A percentile compares a stretch with the other conserved stretches of the same genome.
These are phyloP conservation scores for Agrostemma githago DNA, from an alignment of 148 eudicot species.

Conservation along the genomic window DNA sequence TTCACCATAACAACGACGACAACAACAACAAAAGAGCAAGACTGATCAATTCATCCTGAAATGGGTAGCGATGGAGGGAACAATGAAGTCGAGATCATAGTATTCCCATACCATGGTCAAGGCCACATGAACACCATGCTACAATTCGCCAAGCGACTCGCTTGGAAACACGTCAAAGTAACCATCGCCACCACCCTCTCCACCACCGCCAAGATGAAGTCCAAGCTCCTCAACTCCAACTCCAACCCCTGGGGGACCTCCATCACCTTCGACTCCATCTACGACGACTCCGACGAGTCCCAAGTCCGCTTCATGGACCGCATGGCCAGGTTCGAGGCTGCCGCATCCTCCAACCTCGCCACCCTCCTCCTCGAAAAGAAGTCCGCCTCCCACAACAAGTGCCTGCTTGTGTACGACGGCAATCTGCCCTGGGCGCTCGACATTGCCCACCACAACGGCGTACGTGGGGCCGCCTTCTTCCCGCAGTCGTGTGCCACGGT, in stretches of 20 bases:
- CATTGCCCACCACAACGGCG: conserved; percentile 6
- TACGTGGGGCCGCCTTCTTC: conserved; percentile 15
- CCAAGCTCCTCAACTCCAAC: neutral
- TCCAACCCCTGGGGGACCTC: neutral
- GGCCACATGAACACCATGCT: conserved; percentile 29
- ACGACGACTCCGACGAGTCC: conserved; percentile 18
- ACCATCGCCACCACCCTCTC: conserved; percentile 20
- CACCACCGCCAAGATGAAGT: conserved; percentile 1
- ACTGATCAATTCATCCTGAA: neutral
- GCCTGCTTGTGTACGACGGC: conserved; percentile 19
- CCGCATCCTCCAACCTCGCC: neutral
- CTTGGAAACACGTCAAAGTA: conserved; percentile 8
- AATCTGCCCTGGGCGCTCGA: conserved; percentile 17
- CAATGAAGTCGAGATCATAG: conserved; percentile 2
- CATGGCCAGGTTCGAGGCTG: conserved; percentile 2
- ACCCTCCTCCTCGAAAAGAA: neutral
- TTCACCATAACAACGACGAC: too few relatives aligned
- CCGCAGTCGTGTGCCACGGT: conserved; percentile 17
- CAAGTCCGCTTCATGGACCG: neutral
- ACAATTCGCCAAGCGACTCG: conserved; percentile 26
- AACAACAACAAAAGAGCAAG: neutral
- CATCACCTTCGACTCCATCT: neutral
- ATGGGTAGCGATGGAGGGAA: neutral
- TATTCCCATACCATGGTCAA: conserved; percentile 20
- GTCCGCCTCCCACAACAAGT: neutral